Base-by-base conservation (phyloP, 306 rosid species). In the Sicyos edulis region DNA sequence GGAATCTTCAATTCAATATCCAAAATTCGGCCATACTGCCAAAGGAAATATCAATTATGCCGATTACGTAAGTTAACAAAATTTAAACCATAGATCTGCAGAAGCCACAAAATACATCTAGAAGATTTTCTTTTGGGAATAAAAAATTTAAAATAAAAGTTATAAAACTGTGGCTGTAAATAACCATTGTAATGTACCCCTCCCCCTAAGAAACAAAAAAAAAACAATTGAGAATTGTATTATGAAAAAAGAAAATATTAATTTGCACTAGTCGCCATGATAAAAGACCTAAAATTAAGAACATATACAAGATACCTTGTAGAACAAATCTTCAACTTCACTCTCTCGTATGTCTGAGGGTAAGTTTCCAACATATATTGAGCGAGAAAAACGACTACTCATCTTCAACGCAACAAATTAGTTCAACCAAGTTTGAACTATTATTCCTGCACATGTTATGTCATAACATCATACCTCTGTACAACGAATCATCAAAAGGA, bases 381-480 rank as follows among this genome's bases (percentile, higher is more conserved):
- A 88, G 84, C 99, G 99, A 79, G 99, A 93, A 87, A 93, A 93
- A 45, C 99, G 99, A 53, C 97, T 89, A 74, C 96, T 91, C 99
- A 93, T 93, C 75, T 87, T 66, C 81, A 83, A 80, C 60, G 76
- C 62, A 64, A 57, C 80, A 62, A 72, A 80, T 56, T 67, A 19
- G 20, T 4, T 8, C 12, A 12, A 4, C 64, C 74, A 34, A 3
- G 61, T 65, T 50, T 69, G 59, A 49, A 8, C 71, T 34, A 34
- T 55, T 76, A 66, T 51, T 34, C 61, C 96, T 86, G 88, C 95
- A 89, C 32, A 54, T 57, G 37, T 85, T 78, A 69, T 74, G 78
- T 65, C 14, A 52, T 73, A 64, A 75, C 54, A 37, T 74, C 78
- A 9, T 81, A 60, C 83, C 66, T 34, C 37, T 65, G 58, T 76